phyloP scores from a whole-genome alignment of 2,329 filamentous ascomycete species.

The Hymenoscyphus fructigenus region DNA sequence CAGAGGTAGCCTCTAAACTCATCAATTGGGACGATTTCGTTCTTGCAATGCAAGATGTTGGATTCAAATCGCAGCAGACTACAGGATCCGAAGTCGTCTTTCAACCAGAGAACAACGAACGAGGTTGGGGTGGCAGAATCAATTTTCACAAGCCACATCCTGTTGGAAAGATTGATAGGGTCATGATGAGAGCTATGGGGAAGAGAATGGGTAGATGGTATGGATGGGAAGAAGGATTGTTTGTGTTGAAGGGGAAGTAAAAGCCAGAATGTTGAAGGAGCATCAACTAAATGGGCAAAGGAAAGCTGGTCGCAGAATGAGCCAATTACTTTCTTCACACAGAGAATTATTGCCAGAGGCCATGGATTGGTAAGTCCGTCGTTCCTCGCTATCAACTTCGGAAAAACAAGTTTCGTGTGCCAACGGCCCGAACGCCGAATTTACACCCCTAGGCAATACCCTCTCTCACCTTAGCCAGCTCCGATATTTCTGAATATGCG shows the following conservation, averaged over 20 bases:
- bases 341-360: not conserved
- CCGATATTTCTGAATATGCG: not conserved
- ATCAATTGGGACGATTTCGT: slow-evolving; percentile 17
- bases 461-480: not conserved
- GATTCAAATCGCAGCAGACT: slow-evolving; percentile 5
- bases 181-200: slow-evolving; percentile 13
- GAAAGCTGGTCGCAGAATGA: not conserved
- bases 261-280: not conserved
- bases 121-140: slow-evolving; percentile 11
- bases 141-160: slow-evolving; percentile 13
- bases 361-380: too few species aligned
- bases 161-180: slow-evolving; percentile 10
- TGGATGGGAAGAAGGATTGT: slow-evolving; percentile 11
- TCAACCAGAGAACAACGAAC: slow-evolving; percentile 5
- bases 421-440: not conserved
- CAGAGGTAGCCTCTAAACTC: slow-evolving; percentile 7
- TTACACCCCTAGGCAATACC: not conserved
- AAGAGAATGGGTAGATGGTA: slow-evolving; percentile 14
- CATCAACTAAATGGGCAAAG: not conserved
- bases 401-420: not conserved
- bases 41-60: slow-evolving; percentile 9
- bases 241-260: slow-evolving; percentile 6
- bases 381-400: too few species aligned
- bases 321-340: not conserved
- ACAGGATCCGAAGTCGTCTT: slow-evolving; percentile 11